Evolutionary conservation across 352 stramenopile genomes (phyloP), one percentile per base, ranked within the genome.

Genomic region (Globisporangium paddicum): DNA sequence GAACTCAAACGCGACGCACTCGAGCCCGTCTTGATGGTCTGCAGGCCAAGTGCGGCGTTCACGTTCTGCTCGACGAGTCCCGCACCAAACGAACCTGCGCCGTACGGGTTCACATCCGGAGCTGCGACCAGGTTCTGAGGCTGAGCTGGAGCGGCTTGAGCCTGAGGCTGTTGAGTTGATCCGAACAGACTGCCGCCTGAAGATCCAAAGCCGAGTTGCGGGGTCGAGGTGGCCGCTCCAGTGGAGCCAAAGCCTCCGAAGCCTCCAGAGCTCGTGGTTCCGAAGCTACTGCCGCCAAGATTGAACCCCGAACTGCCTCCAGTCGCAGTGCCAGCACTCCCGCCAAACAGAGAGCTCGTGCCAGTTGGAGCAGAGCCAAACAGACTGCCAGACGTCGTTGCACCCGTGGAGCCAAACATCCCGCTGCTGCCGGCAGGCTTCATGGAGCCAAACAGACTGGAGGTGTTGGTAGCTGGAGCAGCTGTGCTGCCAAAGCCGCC

Each of bases 41-140:
- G 78, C 48, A 84, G 47, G 41, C 85, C 78, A 28, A 90, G 55
- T 13, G 72, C 76, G 26, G 67, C 64, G 47, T 86, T 82, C 48
- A 85, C 70, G 35, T 80, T 84, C 42, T 87, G 71, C 48, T 91
- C 79, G 9, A 91, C 64, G 6, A 89, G 64, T 3, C 75, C 75
- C n/a, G 68, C 73, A 41, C 75, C 75, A 55, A 78, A 81, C 13
- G 71, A 79, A n/a, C 77, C 79, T 5, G 77, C 67, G 18, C 79
- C 79, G 46, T 89, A 90, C 8, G 79, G 81, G 54, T 88, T 77
- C 11, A 70, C 70, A 42, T 89, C 76, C 5, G 79, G 75, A 5
- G 65, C 66, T 44, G 81, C 79, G 14, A 87, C 66, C 34, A 91
- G 49, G 6, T 58, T 69, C 28, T 67, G 48, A 16, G 75, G 63